Conservation (phyloP, 805 yeast species). For the Grigorovia transvaalensis region DNA sequence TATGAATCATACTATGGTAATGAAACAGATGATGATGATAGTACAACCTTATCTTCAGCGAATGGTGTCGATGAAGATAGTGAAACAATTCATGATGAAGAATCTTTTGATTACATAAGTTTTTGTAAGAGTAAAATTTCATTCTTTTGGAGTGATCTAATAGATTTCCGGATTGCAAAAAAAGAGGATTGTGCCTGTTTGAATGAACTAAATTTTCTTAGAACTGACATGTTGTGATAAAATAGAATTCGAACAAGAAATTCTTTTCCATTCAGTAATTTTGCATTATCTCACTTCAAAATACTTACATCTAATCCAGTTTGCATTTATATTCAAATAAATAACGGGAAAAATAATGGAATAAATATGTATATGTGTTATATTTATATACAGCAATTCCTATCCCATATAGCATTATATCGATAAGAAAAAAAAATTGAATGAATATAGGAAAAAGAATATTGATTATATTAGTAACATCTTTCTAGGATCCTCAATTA, state of each 20-base stretch:
- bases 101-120: constrained; percentile 55
- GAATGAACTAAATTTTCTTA: constrained; percentile 46
- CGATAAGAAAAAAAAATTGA: background rate
- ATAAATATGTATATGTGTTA: background rate
- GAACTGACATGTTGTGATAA: background rate
- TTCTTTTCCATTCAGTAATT: too few relatives aligned
- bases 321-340: background rate
- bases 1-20: background rate
- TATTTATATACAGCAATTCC: background rate
- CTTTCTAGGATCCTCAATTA: constrained; percentile 97
- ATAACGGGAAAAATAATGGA: background rate
- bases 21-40: background rate
- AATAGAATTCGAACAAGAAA: background rate
- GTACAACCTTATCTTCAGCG: background rate
- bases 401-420: background rate
- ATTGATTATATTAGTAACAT: constrained; percentile 53
- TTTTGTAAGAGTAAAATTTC: constrained; percentile 66
- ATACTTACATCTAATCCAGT: too few relatives aligned
- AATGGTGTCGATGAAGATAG: background rate
- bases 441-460: background rate
- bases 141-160: constrained; percentile 60
- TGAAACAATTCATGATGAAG: constrained; percentile 36
- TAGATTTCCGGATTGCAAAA: constrained; percentile 43
- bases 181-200: constrained; percentile 27
- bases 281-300: background rate